phyloP scores from a whole-genome alignment of 2,329 filamentous ascomycete species.

The Ophiostoma sp. region DNA sequence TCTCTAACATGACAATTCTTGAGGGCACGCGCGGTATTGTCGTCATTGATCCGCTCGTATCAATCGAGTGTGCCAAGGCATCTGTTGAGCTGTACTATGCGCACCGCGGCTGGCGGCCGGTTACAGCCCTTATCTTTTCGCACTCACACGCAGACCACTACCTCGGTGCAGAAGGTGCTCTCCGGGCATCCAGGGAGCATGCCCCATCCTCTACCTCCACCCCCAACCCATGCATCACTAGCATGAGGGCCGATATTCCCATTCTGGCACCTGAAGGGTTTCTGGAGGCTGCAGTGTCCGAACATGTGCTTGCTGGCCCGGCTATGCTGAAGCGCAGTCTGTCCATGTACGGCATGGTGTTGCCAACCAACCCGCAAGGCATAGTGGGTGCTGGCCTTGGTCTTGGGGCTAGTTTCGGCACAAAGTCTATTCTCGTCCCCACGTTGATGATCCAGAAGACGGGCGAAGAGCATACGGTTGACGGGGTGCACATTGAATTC shows the following conservation, averaged over 20 bases:
- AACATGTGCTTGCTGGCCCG: constrained; percentile 18
- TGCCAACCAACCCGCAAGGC: constrained; percentile 4
- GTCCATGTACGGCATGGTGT: constrained; percentile 19
- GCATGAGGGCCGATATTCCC: background rate
- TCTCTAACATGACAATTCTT: constrained; percentile 20
- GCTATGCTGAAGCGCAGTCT: constrained; percentile 20
- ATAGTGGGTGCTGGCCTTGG: background rate
- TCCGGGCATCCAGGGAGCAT: background rate
- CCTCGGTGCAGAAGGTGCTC: constrained; percentile 13
- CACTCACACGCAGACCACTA: constrained; percentile 21
- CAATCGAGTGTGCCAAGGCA: constrained; percentile 13
- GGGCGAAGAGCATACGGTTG: constrained; percentile 15
- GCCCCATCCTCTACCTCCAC: background rate
- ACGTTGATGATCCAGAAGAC: background rate
- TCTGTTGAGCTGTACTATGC: constrained; percentile 15
- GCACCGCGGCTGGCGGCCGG: constrained; percentile 18
- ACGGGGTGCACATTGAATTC: constrained; percentile 18
- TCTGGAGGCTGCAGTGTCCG: constrained; percentile 16
- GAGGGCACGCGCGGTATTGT: constrained; percentile 17
- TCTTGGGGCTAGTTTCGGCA: background rate
- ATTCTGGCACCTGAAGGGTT: background rate
- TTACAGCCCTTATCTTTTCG: constrained; percentile 18
- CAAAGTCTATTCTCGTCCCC: background rate
- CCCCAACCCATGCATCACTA: background rate
- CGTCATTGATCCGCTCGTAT: constrained; percentile 11